phyloP scores from a whole-genome alignment of 2,329 filamentous ascomycete species.

The Aspergillus tubingensis region DNA sequence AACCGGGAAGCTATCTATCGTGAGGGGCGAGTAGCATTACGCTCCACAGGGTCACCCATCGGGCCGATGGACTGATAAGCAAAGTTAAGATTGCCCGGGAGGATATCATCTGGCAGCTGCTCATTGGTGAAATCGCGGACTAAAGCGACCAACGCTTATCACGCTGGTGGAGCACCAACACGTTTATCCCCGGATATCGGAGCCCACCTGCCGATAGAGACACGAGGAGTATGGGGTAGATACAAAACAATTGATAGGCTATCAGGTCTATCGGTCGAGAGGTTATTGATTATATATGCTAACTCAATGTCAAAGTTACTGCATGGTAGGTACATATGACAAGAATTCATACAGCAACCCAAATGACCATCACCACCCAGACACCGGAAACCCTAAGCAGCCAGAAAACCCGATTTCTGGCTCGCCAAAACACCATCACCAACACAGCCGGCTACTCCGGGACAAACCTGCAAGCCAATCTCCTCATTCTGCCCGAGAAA shows the following conservation, averaged over 20 bases:
- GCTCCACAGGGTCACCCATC: neutral
- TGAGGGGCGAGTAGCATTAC: too few species aligned
- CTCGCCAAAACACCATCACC: conserved; percentile 44
- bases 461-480: conserved; percentile 61
- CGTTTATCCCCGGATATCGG: neutral
- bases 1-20: neutral
- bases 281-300: neutral
- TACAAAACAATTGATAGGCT: neutral
- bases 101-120: neutral
- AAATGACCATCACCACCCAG: neutral
- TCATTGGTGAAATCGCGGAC: neutral
- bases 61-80: conserved; percentile 15
- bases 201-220: conserved; percentile 4
- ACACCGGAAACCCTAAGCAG: conserved; percentile 10
- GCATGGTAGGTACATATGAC: too few species aligned
- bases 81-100: neutral
- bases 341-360: neutral
- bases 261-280: neutral
- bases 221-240: neutral
- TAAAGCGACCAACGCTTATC: neutral
- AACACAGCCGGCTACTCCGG: conserved; percentile 59
- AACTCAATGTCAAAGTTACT: neutral
- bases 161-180: neutral
- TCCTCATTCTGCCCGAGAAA: conserved; percentile 59
- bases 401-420: conserved; percentile 47